phyloP scores from a whole-genome alignment of 257 asterid genomes.

The Solanum etuberosum region DNA sequence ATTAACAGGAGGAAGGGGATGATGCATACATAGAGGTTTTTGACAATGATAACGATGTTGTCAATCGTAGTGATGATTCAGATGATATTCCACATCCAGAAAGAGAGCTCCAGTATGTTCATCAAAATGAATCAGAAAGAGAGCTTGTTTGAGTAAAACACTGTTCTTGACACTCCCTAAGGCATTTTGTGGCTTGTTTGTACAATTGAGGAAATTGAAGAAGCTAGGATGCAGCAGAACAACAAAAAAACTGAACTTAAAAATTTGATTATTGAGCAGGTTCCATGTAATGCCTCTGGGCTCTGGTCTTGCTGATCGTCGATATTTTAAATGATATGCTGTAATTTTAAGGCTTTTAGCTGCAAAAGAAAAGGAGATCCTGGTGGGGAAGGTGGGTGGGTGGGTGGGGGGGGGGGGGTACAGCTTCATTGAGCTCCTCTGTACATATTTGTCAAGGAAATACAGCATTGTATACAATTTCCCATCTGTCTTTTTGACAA shows the following conservation, averaged over 20 bases:
- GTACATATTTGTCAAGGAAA: neutral
- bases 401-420: neutral
- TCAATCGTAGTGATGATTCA: constrained; percentile 11
- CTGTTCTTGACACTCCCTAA: neutral
- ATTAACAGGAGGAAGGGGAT: constrained; percentile 45
- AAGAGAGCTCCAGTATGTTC: constrained; percentile 26
- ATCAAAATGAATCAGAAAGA: constrained; percentile 26
- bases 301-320: neutral
- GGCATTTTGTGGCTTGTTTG: neutral
- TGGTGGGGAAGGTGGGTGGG: neutral
- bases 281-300: neutral
- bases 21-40: constrained; percentile 23
- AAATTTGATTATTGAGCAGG: neutral
- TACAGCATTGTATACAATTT: neutral
- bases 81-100: constrained; percentile 7
- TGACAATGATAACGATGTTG: constrained; percentile 18
- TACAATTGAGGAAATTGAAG: neutral
- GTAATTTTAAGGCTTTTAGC: neutral
- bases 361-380: neutral
- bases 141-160: constrained; percentile 16
- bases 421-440: neutral
- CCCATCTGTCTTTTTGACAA: neutral
- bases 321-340: neutral
- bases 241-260: neutral
- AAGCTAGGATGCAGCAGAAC: neutral